Percentiles rank a stretch among this genome's conserved stretches.
Conservation (phyloP, 2,329 filamentous ascomycete species). For the Sordariomycetes sp. region DNA sequence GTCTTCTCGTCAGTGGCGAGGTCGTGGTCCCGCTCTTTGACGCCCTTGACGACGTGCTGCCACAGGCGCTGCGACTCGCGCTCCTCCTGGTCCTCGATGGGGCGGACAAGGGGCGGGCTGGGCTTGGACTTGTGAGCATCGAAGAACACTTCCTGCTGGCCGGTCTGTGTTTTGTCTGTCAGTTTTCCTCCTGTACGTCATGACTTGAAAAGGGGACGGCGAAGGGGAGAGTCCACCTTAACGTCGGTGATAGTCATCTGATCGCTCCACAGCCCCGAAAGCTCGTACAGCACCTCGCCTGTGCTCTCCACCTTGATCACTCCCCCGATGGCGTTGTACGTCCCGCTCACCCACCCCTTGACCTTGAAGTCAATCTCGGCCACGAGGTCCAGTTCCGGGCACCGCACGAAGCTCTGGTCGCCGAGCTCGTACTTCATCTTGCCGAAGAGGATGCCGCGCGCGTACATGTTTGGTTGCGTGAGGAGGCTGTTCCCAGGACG, state of each 20-base stretch:
- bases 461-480: slow-evolving; percentile 99
- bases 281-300: slow-evolving; percentile 77
- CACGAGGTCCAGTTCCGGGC: slow-evolving; percentile 72
- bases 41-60: slow-evolving; percentile 67
- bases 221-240: slow-evolving; percentile 41
- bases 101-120: slow-evolving; percentile 58
- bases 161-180: slow-evolving; percentile 43
- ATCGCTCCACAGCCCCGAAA: slow-evolving; percentile 85
- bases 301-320: slow-evolving; percentile 79
- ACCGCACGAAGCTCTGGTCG: slow-evolving; percentile 86
- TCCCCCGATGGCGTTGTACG: slow-evolving; percentile 91
- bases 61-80: slow-evolving; percentile 85
- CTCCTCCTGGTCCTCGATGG: slow-evolving; percentile 75
- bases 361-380: slow-evolving; percentile 98
- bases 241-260: slow-evolving; percentile 89
- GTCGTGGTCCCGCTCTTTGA: slow-evolving; percentile 76
- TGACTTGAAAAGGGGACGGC: no score
- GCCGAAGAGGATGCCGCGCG: slow-evolving; percentile 87
- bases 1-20: slow-evolving; percentile 89
- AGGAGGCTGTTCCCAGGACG: slow-evolving; percentile 48
- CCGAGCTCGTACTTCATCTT: slow-evolving; percentile 99
- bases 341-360: slow-evolving; percentile 92
- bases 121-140: slow-evolving; percentile 70
- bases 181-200: slow-evolving; percentile 7
- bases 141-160: slow-evolving; percentile 81